phyloP scores from a whole-genome alignment of 345 rosid species.

The Heritiera littoralis region DNA sequence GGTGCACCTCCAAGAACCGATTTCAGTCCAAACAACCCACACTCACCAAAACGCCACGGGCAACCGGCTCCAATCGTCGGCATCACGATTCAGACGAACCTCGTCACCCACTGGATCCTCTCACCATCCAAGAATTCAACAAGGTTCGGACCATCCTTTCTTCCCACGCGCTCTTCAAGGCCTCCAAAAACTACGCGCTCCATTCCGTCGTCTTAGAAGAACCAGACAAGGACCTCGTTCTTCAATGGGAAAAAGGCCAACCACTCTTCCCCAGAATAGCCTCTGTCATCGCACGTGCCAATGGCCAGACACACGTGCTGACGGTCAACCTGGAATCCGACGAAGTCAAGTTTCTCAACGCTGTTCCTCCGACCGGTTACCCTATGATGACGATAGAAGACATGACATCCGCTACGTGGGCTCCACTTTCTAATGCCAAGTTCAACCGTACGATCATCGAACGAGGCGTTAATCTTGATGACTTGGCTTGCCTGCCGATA shows the following conservation, averaged over 20 bases:
- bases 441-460: slow-evolving; percentile 69
- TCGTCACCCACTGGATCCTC: slow-evolving; percentile 50
- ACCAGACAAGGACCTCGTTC: slow-evolving; percentile 67
- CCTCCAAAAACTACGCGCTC: slow-evolving; percentile 41
- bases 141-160: slow-evolving; percentile 26
- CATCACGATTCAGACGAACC: slow-evolving; percentile 54
- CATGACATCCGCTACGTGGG: slow-evolving; percentile 57
- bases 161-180: slow-evolving; percentile 58
- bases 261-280: slow-evolving; percentile 69
- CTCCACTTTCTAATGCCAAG: slow-evolving; percentile 57
- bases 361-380: slow-evolving; percentile 57
- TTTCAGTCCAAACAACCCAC: slow-evolving; percentile 40
- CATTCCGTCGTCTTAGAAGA: slow-evolving; percentile 80
- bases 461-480: slow-evolving; percentile 76
- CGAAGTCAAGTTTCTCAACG: slow-evolving; percentile 33
- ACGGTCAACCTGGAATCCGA: slow-evolving; percentile 51
- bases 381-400: slow-evolving; percentile 91
- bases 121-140: slow-evolving; percentile 19
- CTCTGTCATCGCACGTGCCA: slow-evolving; percentile 68
- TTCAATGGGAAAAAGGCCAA: slow-evolving; percentile 61
- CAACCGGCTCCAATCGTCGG: slow-evolving; percentile 25
- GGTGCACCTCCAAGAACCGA: slow-evolving; percentile 62
- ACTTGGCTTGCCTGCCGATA: slow-evolving; percentile 69
- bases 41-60: slow-evolving; percentile 27
- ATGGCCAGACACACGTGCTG: slow-evolving; percentile 45